Conservation (phyloP, 768 basidiomycete species). For the Leucocoprinus birnbaumii region DNA sequence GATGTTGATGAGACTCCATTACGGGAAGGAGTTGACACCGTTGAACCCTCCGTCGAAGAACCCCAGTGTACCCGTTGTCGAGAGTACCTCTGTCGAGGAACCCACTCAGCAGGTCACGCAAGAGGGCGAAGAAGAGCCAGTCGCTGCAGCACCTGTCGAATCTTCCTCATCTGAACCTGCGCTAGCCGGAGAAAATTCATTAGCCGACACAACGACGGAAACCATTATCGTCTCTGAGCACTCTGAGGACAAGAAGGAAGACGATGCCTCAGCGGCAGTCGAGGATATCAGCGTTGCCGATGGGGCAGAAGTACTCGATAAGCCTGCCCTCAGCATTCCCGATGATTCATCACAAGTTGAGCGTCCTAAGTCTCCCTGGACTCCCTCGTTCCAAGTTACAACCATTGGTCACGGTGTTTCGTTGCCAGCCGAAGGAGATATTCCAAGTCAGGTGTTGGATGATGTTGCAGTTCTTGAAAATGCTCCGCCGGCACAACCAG, state of each 20-base stretch:
- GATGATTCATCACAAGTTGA: slow-evolving; percentile 20
- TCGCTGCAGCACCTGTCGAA: background rate
- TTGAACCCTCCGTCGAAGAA: background rate
- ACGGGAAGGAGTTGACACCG: background rate
- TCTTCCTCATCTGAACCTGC: background rate
- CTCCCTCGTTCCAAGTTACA: slow-evolving; percentile 50
- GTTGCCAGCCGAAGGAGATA: slow-evolving; percentile 18
- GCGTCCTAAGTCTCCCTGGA: slow-evolving; percentile 49
- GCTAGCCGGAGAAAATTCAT: background rate
- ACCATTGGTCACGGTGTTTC: slow-evolving; percentile 29
- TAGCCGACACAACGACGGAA: slow-evolving; percentile 12
- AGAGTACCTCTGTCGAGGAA: background rate
- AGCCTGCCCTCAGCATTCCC: background rate
- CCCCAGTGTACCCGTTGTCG: background rate
- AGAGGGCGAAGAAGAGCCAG: background rate
- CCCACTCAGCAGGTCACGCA: too few relatives aligned
- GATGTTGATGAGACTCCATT: background rate
- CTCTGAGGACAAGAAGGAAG: background rate
- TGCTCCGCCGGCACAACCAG: background rate
- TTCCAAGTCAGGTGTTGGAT: slow-evolving; percentile 2
- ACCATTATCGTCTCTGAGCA: slow-evolving; percentile 5
- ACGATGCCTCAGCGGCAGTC: background rate
- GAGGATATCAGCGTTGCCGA: background rate
- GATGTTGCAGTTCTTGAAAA: slow-evolving; percentile 5
- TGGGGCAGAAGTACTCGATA: background rate